Evolutionary conservation across 345 rosid genomes (phyloP), one percentile per base, ranked within the genome.

Genomic region (Citrus australasica): DNA sequence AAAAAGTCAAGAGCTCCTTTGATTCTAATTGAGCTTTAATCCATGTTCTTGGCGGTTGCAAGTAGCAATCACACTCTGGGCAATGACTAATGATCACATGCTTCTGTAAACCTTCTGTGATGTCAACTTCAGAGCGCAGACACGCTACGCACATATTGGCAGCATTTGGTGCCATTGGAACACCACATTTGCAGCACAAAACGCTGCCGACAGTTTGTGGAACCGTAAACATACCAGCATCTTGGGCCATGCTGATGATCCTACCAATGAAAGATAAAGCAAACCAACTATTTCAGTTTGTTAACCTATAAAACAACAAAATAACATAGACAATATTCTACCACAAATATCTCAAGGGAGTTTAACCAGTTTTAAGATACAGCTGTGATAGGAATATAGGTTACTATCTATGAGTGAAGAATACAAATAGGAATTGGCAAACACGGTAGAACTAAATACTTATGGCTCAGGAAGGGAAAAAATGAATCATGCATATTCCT

Each of bases 101-200:
- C 69, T 75, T 75, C 78, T 75, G 78, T 30, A 75, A 75, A 21
- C 70, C 78, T 46, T 75, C 78, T 19, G 78, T 75, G 38, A 75
- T 75, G 56, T 75, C 78, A 75, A 75, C 78, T 75, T 75, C 78
- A 28, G 78, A 75, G 28, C 78, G 78, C 78, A 75, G 64, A 63
- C 78, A 75, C 3, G 70, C 64, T 17, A 75, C 37, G 1, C 78
- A 75, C 78, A 75, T 75, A 46, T 75, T 75, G 60, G 78, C 78
- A 21, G 78, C 78, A 75, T 75, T 75, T 11, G 78, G 78, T 42
- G 60, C 78, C 78, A 75, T 75, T 5, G 78, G 70, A 11, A 75
- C 48, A 75, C 78, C 78, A 11, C 78, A 75, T 75, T 75, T 75
- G 68, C 78, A 75, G 70, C 78, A 75, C 61, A 75, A 66, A 75